These are phyloP conservation scores for Aspergillus chevalieri DNA, from an alignment of 2,329 filamentous ascomycete species.

Conservation along the genomic window DNA sequence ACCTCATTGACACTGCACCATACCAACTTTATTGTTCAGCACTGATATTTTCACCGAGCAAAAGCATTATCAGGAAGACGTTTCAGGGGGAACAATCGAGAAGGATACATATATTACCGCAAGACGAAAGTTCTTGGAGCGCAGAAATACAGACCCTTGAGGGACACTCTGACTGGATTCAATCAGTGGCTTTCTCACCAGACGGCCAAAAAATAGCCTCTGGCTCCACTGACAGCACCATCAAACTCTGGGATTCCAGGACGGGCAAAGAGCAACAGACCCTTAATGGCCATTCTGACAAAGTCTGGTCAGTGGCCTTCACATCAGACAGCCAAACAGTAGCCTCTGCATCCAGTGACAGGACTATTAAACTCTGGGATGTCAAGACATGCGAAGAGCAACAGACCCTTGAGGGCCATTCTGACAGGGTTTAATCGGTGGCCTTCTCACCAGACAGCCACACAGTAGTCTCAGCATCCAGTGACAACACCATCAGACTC, in stretches of 20 bases:
- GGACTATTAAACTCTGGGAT: slow-evolving; percentile 9
- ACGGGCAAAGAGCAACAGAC: slow-evolving; percentile 8
- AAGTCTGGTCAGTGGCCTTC: slow-evolving; percentile 10
- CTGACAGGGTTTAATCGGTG: slow-evolving; percentile 5
- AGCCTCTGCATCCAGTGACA: slow-evolving; percentile 13
- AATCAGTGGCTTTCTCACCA: slow-evolving; percentile 2
- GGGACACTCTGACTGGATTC: slow-evolving; percentile 10
- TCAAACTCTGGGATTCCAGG: slow-evolving; percentile 8
- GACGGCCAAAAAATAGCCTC: slow-evolving; percentile 3
- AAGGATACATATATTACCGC: not conserved
- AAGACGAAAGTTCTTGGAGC: slow-evolving; percentile 9
- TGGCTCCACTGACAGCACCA: slow-evolving; percentile 7
- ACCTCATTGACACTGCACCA: slow-evolving; percentile 20
- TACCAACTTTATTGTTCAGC: not conserved
- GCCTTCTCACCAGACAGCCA: slow-evolving; percentile 9
- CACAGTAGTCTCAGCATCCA: slow-evolving; percentile 1
- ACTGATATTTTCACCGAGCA: not conserved
- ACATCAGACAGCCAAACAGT: slow-evolving; percentile 13
- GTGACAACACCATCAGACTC: slow-evolving; percentile 7
- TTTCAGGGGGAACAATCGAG: not conserved
- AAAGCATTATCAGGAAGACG: not conserved
- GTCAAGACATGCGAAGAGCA: too few relatives aligned
- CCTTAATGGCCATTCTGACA: slow-evolving; percentile 8
- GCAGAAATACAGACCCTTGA: slow-evolving; percentile 19
- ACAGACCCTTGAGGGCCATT: slow-evolving; percentile 1